These are phyloP conservation scores for Henckelia pumila DNA, from an alignment of 257 asterid species.

Conservation along the genomic window DNA sequence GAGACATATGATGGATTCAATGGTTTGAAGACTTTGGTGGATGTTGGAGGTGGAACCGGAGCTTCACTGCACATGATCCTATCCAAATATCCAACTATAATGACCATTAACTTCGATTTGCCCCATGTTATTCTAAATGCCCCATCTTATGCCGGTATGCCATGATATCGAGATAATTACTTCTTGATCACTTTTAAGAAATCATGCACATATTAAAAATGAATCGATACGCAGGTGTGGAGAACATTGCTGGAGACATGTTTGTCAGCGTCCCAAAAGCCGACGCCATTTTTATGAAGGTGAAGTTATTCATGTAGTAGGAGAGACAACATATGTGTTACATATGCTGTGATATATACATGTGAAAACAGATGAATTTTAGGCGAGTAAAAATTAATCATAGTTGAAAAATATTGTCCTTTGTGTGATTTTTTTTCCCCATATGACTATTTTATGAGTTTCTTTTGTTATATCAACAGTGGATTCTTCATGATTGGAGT, in stretches of 20 bases:
- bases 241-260: conserved; percentile 55
- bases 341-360: too few species aligned
- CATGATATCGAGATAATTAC: too few species aligned
- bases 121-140: conserved; percentile 43
- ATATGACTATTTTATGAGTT: neutral
- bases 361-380: too few species aligned
- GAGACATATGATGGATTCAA: conserved; percentile 42
- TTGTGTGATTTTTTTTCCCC: too few species aligned
- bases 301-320: neutral
- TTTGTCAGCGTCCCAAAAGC: conserved; percentile 44
- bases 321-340: too few species aligned
- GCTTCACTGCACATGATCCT: conserved; percentile 38
- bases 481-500: conserved; percentile 96
- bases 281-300: conserved; percentile 57
- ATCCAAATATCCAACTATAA: conserved; percentile 35
- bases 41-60: conserved; percentile 56
- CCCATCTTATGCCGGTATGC: conserved; percentile 31
- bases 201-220: neutral
- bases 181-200: neutral
- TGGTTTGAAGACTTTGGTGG: conserved; percentile 41
- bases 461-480: conserved; percentile 36
- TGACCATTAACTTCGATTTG: conserved; percentile 47
- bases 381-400: too few species aligned
- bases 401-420: too few species aligned
- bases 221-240: conserved; percentile 28